Percentiles rank a stretch among this genome's conserved stretches.
Conservation (phyloP, 1,284 basidiomycete species). For the Anthracocystis walkeri region DNA sequence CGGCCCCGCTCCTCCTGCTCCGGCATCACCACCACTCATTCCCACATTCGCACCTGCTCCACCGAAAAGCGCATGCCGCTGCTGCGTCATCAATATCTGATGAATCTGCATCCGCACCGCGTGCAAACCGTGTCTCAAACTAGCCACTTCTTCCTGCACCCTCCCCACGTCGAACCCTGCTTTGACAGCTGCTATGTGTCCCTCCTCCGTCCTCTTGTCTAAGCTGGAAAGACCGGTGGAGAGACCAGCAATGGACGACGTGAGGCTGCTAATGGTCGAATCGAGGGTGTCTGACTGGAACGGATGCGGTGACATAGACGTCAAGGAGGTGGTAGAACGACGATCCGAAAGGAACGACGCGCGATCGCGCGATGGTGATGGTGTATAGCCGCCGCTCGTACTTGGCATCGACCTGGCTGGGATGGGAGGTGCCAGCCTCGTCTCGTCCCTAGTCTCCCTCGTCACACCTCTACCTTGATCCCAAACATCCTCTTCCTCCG, state of each 20-base stretch:
- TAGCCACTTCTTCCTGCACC: conserved; percentile 53
- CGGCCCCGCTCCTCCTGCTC: background rate
- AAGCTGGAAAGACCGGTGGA: conserved; percentile 21
- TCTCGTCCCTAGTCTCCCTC: no score
- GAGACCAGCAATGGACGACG: conserved; percentile 21
- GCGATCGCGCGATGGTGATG: conserved; percentile 26
- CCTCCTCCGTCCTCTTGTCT: conserved; percentile 49
- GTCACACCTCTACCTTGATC: background rate
- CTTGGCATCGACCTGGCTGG: conserved; percentile 32
- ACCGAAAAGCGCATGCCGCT: conserved; percentile 41
- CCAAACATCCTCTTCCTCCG: background rate
- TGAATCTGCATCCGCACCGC: conserved; percentile 57
- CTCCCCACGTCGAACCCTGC: conserved; percentile 50
- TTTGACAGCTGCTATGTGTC: conserved; percentile 43
- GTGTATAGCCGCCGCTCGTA: background rate
- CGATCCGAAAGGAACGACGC: conserved; percentile 8
- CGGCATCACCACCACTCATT: no score
- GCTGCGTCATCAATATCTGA: conserved; percentile 48
- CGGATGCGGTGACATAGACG: conserved; percentile 2
- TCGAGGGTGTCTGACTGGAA: conserved; percentile 16
- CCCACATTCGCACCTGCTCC: background rate
- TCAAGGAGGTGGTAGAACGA: conserved; percentile 5
- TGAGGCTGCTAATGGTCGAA: conserved; percentile 30
- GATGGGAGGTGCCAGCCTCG: background rate
- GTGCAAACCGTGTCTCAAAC: conserved; percentile 50